These are phyloP conservation scores for Sideroxylon spinosum DNA, from an alignment of 179 eudicot genomes.

Conservation along the genomic window DNA sequence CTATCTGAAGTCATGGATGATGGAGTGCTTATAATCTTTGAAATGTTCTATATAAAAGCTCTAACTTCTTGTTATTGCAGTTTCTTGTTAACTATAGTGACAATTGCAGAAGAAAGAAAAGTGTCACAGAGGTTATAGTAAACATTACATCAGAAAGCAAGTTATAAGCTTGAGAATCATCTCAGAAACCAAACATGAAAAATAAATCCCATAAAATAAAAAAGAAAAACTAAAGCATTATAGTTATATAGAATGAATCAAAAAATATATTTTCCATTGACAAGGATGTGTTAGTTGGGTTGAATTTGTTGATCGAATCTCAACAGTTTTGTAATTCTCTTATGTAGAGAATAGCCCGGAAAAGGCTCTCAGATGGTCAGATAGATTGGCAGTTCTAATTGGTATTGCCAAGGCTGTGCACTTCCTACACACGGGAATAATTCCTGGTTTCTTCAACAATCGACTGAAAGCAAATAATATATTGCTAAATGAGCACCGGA, in stretches of 20 bases:
- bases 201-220: too few species aligned
- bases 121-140: too few species aligned
- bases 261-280: not conserved
- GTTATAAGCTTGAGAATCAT: too few species aligned
- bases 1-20: not conserved
- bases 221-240: too few species aligned
- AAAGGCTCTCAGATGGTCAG: conserved; percentile 66
- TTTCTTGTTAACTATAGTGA: too few species aligned
- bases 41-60: not conserved
- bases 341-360: conserved; percentile 37
- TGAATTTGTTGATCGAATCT: not conserved
- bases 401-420: conserved; percentile 92
- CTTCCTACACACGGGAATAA: conserved; percentile 83
- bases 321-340: not conserved
- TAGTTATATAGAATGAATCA: too few species aligned
- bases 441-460: conserved; percentile 79
- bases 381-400: conserved; percentile 61
- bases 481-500: conserved; percentile 61
- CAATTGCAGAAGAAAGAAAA: too few species aligned
- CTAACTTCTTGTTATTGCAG: too few species aligned
- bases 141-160: too few species aligned
- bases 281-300: too few species aligned
- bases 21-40: not conserved
- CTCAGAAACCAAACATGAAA: too few species aligned
- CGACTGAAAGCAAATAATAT: conserved; percentile 63